phyloP scores from a whole-genome alignment of 352 stramenopile species.

The Phytophthora citricola region DNA sequence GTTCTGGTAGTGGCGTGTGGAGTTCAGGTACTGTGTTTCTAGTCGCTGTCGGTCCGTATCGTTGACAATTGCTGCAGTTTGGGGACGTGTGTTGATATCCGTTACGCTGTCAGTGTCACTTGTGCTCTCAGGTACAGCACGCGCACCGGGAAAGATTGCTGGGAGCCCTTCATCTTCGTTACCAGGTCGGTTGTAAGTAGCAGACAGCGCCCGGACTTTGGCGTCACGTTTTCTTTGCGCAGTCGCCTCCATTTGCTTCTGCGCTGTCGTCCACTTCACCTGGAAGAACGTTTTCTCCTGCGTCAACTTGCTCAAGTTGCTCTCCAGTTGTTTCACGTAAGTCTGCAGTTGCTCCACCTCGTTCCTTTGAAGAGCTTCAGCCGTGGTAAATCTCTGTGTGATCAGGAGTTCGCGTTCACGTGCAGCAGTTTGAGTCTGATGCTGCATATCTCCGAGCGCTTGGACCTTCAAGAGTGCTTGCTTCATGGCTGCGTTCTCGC shows the following conservation, averaged over 20 bases:
- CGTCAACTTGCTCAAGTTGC: conserved; percentile 49
- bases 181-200: conserved; percentile 34
- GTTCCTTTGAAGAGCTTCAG: conserved; percentile 41
- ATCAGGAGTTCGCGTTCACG: conserved; percentile 52
- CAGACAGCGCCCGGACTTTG: conserved; percentile 59
- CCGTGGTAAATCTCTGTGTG: conserved; percentile 44
- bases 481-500: conserved; percentile 73
- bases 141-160: not conserved
- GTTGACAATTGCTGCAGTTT: conserved; percentile 8
- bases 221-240: conserved; percentile 51
- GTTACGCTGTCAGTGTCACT: conserved; percentile 46
- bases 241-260: conserved; percentile 50
- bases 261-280: conserved; percentile 51
- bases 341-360: conserved; percentile 58
- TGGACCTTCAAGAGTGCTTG: conserved; percentile 74
- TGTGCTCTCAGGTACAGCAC: not conserved
- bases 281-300: conserved; percentile 59
- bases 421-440: conserved; percentile 45
- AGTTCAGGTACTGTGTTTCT: conserved; percentile 42
- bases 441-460: conserved; percentile 68
- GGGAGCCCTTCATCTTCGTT: conserved; percentile 8
- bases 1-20: conserved; percentile 64
- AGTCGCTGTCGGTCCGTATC: conserved; percentile 10
- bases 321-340: conserved; percentile 57
- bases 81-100: conserved; percentile 35